These are phyloP conservation scores for Holtermannia corniformis DNA, from an alignment of 768 basidiomycete genomes.

Conservation along the genomic window DNA sequence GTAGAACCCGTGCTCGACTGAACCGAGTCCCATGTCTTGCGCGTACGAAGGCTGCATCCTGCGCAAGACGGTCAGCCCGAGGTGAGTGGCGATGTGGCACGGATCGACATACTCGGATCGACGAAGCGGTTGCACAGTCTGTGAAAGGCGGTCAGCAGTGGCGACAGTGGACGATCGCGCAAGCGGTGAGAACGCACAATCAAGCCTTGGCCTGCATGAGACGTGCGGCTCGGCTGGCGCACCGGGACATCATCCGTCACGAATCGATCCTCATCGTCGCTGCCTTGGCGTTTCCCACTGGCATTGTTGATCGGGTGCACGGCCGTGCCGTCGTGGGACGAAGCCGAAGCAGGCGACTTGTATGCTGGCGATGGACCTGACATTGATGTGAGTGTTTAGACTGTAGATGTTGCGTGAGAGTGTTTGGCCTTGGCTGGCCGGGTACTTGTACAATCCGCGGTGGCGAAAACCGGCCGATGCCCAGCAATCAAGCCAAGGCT, in stretches of 20 bases:
- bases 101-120: conserved; percentile 6
- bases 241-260: neutral
- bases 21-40: conserved; percentile 64
- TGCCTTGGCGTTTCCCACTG: neutral
- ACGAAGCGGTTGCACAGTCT: conserved; percentile 11
- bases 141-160: neutral
- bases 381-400: neutral
- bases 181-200: neutral
- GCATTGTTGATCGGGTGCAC: neutral
- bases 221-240: neutral
- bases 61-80: neutral
- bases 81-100: neutral
- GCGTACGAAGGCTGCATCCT: conserved; percentile 72
- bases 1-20: conserved; percentile 76
- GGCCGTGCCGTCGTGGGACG: neutral
- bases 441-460: no score
- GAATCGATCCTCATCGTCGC: neutral
- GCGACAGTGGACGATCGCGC: neutral
- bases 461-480: no score
- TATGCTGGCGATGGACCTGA: neutral
- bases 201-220: neutral
- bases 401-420: no score
- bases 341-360: neutral
- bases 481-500: no score
- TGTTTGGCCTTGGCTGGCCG: no score